phyloP scores from a whole-genome alignment of 352 stramenopile genomes.

The Ophiocytium majus region DNA sequence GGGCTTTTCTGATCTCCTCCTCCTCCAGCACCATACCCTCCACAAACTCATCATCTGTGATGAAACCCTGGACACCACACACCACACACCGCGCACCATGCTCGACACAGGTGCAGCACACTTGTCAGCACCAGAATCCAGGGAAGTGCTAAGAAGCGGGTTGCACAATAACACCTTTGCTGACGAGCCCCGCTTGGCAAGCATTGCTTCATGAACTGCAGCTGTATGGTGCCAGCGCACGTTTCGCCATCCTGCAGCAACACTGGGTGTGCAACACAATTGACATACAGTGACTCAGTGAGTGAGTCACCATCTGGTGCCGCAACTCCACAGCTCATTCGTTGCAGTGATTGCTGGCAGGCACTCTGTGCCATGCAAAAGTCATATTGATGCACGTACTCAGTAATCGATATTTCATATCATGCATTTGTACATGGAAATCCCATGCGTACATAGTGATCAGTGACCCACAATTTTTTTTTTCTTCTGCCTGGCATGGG shows the following conservation, averaged over 20 bases:
- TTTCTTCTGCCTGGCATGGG: too few relatives aligned
- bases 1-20: constrained; percentile 34
- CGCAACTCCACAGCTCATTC: too few relatives aligned
- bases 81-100: background rate
- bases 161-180: constrained; percentile 3
- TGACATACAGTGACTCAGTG: too few relatives aligned
- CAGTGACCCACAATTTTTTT: too few relatives aligned
- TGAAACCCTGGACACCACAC: constrained; percentile 11
- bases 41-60: constrained; percentile 36
- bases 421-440: too few relatives aligned
- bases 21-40: constrained; percentile 42
- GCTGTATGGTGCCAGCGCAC: background rate
- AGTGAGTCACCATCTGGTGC: too few relatives aligned
- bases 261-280: too few relatives aligned
- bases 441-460: too few relatives aligned
- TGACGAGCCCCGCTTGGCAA: constrained; percentile 18
- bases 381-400: too few relatives aligned
- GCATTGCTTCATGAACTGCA: background rate
- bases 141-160: background rate
- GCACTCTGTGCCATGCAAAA: too few relatives aligned
- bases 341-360: too few relatives aligned
- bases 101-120: background rate
- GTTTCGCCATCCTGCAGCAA: background rate
- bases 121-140: background rate
- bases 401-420: too few relatives aligned